Evolutionary conservation across 176 grass and related monocot genomes (phyloP), one percentile per base, ranked within the genome.

Genomic region (Urochloa ruziziensis): DNA sequence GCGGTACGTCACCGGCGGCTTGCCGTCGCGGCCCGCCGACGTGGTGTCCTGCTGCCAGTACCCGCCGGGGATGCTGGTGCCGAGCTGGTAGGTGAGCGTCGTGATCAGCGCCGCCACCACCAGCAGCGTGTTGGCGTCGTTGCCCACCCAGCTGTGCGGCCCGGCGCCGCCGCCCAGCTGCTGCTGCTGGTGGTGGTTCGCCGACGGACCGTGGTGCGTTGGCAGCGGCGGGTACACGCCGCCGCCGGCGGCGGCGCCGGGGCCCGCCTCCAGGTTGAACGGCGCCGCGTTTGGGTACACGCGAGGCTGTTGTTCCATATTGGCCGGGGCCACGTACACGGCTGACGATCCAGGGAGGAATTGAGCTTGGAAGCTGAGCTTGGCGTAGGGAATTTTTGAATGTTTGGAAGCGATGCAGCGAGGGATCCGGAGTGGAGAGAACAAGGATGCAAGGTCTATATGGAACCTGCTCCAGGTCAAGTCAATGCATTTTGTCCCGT

Each of bases 91-190:
- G 2, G 88, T 87, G 35, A 93, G 84, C 76, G 85, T 61, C 9
- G 91, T 90, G 87, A 93, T 87, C n/a, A 87, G 77, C 84, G 84
- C 82, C 19, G 87, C 91, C 58, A 88, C 91, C 13, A 90, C 80
- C 19, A 93, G 68, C 58, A 92, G 87, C 54, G 83, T 75, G 87
- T 81, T 83, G 53, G 35, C 24, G 52, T 92, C 73, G 87, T 92
- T 92, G 79, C 61, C 54, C 21, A 15, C 83, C 90, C 87, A 92
- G 62, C 1, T 71, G 82, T 88, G 42, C 49, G 16, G 15, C 12
- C 14, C n/a, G 2, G 8, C 69, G 36, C 11, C 21, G 10, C 52
- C 40, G 52, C 56, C 70, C n/a, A n/a, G 64, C 49, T 70, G 80
- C 34, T 57, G 46, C 74, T 57, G 64, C 49, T 70, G 80, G 19